phyloP scores from a whole-genome alignment of 371 early-diverging fungal species.

The Zychaea mexicana region DNA sequence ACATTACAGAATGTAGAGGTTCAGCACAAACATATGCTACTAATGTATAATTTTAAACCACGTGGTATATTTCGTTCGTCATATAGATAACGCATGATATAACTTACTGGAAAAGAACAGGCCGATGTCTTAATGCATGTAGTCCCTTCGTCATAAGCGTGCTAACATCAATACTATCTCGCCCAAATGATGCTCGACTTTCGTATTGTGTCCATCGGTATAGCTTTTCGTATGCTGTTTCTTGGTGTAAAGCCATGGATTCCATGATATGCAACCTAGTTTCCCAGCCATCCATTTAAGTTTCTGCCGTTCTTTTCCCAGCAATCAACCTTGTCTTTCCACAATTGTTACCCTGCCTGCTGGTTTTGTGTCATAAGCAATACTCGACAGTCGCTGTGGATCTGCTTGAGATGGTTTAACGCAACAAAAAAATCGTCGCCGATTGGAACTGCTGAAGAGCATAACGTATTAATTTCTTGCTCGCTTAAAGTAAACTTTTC shows the following conservation, averaged over 20 bases:
- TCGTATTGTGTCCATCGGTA: conserved; percentile 81
- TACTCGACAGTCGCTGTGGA: conserved; percentile 77
- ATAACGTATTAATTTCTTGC: conserved; percentile 59
- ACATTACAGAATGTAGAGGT: neutral
- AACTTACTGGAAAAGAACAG: conserved; percentile 76
- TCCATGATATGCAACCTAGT: conserved; percentile 80
- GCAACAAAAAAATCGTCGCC: conserved; percentile 73
- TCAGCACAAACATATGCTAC: neutral
- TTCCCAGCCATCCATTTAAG: neutral
- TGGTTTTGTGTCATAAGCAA: conserved; percentile 77
- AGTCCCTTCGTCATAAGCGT: conserved; percentile 69
- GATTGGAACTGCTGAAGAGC: conserved; percentile 53
- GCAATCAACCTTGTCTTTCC: neutral
- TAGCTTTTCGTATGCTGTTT: conserved; percentile 75
- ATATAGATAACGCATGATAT: no score
- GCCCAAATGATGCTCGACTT: conserved; percentile 65
- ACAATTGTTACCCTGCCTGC: conserved; percentile 66
- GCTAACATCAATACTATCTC: conserved; percentile 77
- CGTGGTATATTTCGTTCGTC: no score
- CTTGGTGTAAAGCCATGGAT: conserved; percentile 69
- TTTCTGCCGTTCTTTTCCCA: neutral
- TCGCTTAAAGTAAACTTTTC: conserved; percentile 73
- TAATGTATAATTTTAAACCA: no score
- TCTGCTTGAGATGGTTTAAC: conserved; percentile 69
- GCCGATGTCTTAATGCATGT: conserved; percentile 68